Evolutionary conservation across 2,329 filamentous ascomycete species (phyloP).

Genomic region (Pseudonectria buxi): DNA sequence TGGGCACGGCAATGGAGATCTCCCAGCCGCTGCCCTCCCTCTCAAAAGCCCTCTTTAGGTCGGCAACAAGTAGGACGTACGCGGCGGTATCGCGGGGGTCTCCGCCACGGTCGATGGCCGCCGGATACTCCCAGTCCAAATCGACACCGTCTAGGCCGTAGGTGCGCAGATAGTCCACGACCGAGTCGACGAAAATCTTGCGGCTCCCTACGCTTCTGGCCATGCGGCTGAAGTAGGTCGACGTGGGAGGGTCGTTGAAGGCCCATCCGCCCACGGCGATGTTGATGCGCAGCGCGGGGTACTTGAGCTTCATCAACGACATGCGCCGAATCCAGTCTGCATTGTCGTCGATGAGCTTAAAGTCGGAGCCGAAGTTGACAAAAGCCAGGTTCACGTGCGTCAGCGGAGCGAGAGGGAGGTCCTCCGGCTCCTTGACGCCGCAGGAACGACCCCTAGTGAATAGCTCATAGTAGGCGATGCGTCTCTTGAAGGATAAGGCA

Average conservation of each 20-base stretch:
- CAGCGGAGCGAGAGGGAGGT: slow-evolving; percentile 1
- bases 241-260: slow-evolving; percentile 29
- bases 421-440: slow-evolving; percentile 4
- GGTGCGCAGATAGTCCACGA: slow-evolving; percentile 8
- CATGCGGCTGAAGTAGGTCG: slow-evolving; percentile 17
- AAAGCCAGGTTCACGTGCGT: slow-evolving; percentile 6
- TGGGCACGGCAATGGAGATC: slow-evolving; percentile 1
- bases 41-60: not conserved
- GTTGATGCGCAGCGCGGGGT: slow-evolving; percentile 27
- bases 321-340: slow-evolving; percentile 1
- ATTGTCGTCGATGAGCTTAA: slow-evolving; percentile 1
- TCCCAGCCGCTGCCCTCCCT: not conserved
- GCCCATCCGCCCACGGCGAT: slow-evolving; percentile 37
- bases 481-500: not conserved
- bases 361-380: slow-evolving; percentile 1
- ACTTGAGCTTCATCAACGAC: slow-evolving; percentile 21
- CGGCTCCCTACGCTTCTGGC: not conserved
- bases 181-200: slow-evolving; percentile 1
- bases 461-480: slow-evolving; percentile 4
- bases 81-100: no score
- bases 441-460: slow-evolving; percentile 1
- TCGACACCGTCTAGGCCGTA: slow-evolving; percentile 20
- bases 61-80: not conserved
- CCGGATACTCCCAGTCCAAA: slow-evolving; percentile 23
- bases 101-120: slow-evolving; percentile 32